Conservation (phyloP, 257 asterid species). For the Solanum phureja region DNA sequence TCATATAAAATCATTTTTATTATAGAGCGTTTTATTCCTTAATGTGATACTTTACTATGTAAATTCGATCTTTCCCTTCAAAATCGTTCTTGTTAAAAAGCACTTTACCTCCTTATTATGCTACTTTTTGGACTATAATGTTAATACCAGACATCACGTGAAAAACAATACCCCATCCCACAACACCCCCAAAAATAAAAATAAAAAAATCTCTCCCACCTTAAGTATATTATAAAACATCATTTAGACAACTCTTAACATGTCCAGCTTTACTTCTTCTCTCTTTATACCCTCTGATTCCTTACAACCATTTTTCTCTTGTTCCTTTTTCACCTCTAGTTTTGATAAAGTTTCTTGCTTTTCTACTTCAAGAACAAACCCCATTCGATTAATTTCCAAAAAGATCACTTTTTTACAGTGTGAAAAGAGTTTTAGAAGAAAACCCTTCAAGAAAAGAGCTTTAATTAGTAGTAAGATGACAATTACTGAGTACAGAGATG, state of each 20-base stretch:
- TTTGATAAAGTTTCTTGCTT: constrained; percentile 13
- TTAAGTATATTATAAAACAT: constrained; percentile 9
- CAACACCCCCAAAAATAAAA: no score
- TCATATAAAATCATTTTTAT: accelerated
- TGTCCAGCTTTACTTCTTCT: constrained; percentile 23
- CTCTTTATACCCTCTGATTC: background rate
- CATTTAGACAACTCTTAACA: constrained; percentile 7
- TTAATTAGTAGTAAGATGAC: constrained; percentile 30
- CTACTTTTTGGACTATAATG: accelerated
- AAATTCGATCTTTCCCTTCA: accelerated
- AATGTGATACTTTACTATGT: accelerated
- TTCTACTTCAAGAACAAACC: constrained; percentile 17
- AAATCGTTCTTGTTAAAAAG: accelerated
- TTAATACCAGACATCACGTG: accelerated
- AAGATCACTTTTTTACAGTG: constrained; percentile 16
- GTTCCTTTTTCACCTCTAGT: background rate
- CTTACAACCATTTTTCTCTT: background rate
- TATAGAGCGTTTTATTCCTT: accelerated
- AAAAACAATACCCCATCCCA: background rate
- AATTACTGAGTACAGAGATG: constrained; percentile 28
- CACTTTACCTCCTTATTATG: accelerated
- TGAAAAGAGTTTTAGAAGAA: background rate
- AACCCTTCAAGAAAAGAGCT: background rate
- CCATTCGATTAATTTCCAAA: constrained; percentile 17
- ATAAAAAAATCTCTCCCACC: background rate